Base-by-base conservation (phyloP, 2,329 filamentous ascomycete genomes). In the Penicillium decumbens region DNA sequence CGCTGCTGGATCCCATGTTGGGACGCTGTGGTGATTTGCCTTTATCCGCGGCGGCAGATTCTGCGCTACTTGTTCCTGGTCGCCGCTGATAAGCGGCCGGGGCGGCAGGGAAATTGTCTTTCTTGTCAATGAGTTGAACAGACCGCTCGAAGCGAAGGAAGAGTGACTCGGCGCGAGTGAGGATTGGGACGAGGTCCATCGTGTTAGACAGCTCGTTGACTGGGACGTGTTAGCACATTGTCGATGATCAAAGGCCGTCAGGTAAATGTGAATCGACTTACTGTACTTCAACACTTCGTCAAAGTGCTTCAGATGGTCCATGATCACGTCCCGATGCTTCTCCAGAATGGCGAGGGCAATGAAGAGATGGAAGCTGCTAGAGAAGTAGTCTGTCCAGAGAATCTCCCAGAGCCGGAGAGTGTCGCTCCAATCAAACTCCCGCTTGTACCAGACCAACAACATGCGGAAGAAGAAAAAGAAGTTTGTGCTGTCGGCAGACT, bases 391-490 rank as follows among this genome's bases (percentile, higher is more conserved):
- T 1, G 93, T 97, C 93, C 95, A 98, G 2, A 97, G 74, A 0
- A 81, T 79, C 70, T 98, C 93, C 93, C 93, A 98, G 3, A 98
- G 75, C 15, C 88, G 81, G 29, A 97, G 75, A 9, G 95, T 83
- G 64, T 97, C 90, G 41, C 80, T 69, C 89, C 92, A 98, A 58
- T 83, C 80, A 62, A 98, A 98, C 71, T 98, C 93, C 41, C 93
- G 86, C 76, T 98, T 98, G 72, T 93, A 98, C 93, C 93, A 98
- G 8, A 98, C 93, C 1, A 98, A 78, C 29, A 98, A 78, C 93
- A 97, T 97, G 52, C 93, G 88, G 81, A 97, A 98, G 77, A 98
- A 97, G 77, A 98, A 98, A 73, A 98, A 98, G 72, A 98, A 98
- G 69, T 98, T 98, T 23, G 93, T 98, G 64, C 88, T 95, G 63